A percentile compares a stretch with the other conserved stretches of the same genome.
phyloP scores from a whole-genome alignment of 78 protist genomes.

The Cavenderia fasciculata region DNA sequence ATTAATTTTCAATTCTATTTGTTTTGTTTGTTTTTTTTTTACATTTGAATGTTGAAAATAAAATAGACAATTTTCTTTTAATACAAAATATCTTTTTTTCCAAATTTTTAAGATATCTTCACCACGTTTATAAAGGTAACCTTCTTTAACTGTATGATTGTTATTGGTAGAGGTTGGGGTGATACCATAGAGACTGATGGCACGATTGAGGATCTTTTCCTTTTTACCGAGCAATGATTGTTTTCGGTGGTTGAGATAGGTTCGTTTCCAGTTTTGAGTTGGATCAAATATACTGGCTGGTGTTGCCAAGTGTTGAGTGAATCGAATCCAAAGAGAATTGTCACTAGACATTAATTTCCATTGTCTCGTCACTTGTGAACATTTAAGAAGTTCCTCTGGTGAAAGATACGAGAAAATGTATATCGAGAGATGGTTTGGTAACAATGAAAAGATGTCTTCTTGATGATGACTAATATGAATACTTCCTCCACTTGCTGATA shows the following conservation, averaged over 20 bases:
- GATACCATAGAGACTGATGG: slow-evolving; percentile 36
- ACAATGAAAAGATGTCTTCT: slow-evolving; percentile 31
- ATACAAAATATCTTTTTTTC: slow-evolving; percentile 68
- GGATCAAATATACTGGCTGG: slow-evolving; percentile 57
- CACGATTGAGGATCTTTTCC: slow-evolving; percentile 45
- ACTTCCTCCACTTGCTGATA: background rate
- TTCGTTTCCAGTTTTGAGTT: slow-evolving; percentile 42
- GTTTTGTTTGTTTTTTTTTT: background rate
- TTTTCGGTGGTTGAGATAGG: slow-evolving; percentile 9
- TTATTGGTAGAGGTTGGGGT: background rate
- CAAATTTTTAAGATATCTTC: slow-evolving; percentile 61
- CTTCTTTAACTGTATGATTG: slow-evolving; percentile 3
- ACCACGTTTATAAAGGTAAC: slow-evolving; percentile 61
- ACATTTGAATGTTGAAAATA: slow-evolving; percentile 58
- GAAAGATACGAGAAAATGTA: slow-evolving; percentile 29
- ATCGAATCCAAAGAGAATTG: slow-evolving; percentile 40
- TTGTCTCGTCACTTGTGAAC: slow-evolving; percentile 11
- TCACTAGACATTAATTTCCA: slow-evolving; percentile 19
- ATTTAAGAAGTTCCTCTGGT: slow-evolving; percentile 14
- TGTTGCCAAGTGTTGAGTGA: slow-evolving; percentile 21
- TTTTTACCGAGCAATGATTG: background rate
- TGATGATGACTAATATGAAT: background rate
- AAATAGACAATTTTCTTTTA: slow-evolving; percentile 38
- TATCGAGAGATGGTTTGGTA: slow-evolving; percentile 51
- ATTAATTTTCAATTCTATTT: background rate